These are phyloP conservation scores for Diplocarpon rosae DNA, from an alignment of 2,329 filamentous ascomycete genomes.

Conservation along the genomic window DNA sequence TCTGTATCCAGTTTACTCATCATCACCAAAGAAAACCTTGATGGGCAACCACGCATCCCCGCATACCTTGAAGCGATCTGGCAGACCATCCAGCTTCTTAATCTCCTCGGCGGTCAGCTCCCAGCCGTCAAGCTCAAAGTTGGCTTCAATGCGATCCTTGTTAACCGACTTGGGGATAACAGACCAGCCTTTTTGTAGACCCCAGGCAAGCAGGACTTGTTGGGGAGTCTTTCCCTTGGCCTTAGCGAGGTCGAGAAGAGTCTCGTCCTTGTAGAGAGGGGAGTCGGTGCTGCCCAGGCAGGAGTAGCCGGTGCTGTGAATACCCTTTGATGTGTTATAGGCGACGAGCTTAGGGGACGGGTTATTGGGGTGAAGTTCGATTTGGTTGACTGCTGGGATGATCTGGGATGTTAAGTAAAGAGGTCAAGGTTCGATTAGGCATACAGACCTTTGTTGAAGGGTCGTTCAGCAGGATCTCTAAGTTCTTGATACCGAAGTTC, in stretches of 20 bases:
- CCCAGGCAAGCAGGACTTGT: slow-evolving; percentile 73
- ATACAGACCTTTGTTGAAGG: slow-evolving; percentile 45
- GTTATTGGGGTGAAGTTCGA: slow-evolving; percentile 72
- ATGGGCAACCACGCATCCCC: slow-evolving; percentile 62
- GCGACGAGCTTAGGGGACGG: slow-evolving; percentile 69
- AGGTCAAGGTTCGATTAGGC: background rate
- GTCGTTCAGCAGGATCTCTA: slow-evolving; percentile 64
- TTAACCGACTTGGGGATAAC: slow-evolving; percentile 82
- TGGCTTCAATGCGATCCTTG: slow-evolving; percentile 59
- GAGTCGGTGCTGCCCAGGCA: slow-evolving; percentile 63
- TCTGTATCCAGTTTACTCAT: slow-evolving; percentile 43
- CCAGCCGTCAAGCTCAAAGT: slow-evolving; percentile 68
- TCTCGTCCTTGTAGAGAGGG: slow-evolving; percentile 55
- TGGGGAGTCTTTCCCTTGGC: slow-evolving; percentile 58
- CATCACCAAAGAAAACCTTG: slow-evolving; percentile 75
- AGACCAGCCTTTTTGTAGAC: slow-evolving; percentile 66
- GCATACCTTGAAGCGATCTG: slow-evolving; percentile 70
- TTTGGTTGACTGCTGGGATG: slow-evolving; percentile 64
- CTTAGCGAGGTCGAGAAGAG: slow-evolving; percentile 50
- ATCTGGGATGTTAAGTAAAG: slow-evolving; percentile 28
- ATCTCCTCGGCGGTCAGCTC: slow-evolving; percentile 63
- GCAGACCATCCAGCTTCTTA: slow-evolving; percentile 38
- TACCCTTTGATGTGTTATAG: slow-evolving; percentile 62
- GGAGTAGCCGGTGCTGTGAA: slow-evolving; percentile 66
- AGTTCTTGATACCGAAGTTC: slow-evolving; percentile 73